phyloP scores from a whole-genome alignment of 2,329 filamentous ascomycete genomes.

The Monosporascus sp. region DNA sequence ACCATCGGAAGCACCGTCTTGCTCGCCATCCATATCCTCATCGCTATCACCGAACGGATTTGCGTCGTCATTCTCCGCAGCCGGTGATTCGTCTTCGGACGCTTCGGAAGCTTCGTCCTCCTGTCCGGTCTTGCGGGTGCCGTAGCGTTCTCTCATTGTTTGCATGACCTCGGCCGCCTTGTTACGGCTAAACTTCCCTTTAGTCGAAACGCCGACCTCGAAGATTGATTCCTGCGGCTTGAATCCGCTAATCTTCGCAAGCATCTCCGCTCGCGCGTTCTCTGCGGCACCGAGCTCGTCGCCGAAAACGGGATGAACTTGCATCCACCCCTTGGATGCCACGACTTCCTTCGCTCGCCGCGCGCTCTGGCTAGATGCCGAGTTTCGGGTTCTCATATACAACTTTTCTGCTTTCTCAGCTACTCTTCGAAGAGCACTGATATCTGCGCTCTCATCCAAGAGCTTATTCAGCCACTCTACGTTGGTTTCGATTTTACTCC shows the following conservation, averaged over 20 bases:
- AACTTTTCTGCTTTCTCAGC: constrained; percentile 86
- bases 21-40: constrained; percentile 24
- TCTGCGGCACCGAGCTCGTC: constrained; percentile 60
- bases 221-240: constrained; percentile 94
- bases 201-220: constrained; percentile 74
- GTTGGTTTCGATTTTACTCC: constrained; percentile 67
- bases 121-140: constrained; percentile 45
- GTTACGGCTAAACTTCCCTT: constrained; percentile 28
- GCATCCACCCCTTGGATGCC: constrained; percentile 61
- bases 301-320: constrained; percentile 77
- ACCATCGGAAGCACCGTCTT: constrained; percentile 27
- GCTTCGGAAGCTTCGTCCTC: constrained; percentile 35
- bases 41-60: constrained; percentile 20
- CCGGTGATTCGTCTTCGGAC: constrained; percentile 17
- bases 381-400: constrained; percentile 83
- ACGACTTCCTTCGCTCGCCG: constrained; percentile 79
- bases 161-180: constrained; percentile 74
- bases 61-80: constrained; percentile 8
- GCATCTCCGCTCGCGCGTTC: constrained; percentile 74
- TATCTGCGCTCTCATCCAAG: constrained; percentile 68
- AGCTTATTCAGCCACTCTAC: constrained; percentile 82
- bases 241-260: constrained; percentile 83
- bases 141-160: constrained; percentile 63
- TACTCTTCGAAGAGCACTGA: constrained; percentile 65
- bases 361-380: constrained; percentile 84